Conservation (phyloP, 1,139 yeast species). For the Lodderomyces orthopsilosis region DNA sequence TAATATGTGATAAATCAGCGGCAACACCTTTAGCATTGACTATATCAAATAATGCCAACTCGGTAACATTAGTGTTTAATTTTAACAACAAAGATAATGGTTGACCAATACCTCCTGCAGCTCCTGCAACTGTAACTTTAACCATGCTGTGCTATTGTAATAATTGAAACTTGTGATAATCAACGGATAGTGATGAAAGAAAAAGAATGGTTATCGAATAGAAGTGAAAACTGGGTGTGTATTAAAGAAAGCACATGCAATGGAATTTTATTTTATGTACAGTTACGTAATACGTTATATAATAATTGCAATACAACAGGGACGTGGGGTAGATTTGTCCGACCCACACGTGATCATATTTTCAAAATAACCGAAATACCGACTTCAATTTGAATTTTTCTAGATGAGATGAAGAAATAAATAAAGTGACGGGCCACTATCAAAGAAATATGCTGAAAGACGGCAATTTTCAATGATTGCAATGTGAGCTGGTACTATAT, state of each 20-base stretch:
- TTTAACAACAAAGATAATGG: constrained; percentile 67
- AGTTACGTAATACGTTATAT: neutral
- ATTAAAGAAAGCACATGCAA: neutral
- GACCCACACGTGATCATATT: neutral
- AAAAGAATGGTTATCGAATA: too few species aligned
- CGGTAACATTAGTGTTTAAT: constrained; percentile 51
- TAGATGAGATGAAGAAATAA: too few species aligned
- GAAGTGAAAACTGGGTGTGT: too few species aligned
- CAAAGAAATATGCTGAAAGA: too few species aligned
- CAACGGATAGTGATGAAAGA: neutral
- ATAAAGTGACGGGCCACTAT: too few species aligned
- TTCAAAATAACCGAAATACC: neutral
- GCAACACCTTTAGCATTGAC: constrained; percentile 72
- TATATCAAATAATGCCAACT: constrained; percentile 62
- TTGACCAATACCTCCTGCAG: constrained; percentile 82
- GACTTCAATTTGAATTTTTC: neutral
- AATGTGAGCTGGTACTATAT: too few species aligned
- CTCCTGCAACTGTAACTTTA: constrained; percentile 73
- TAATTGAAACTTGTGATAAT: neutral
- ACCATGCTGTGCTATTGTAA: constrained; percentile 46
- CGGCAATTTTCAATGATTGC: too few species aligned
- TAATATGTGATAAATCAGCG: constrained; percentile 70
- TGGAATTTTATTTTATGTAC: neutral
- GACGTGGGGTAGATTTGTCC: constrained; percentile 1
- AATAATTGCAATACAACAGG: neutral